These are phyloP conservation scores for Parathielavia appendiculata DNA, from an alignment of 495 filamentous ascomycete species.

Conservation along the genomic window DNA sequence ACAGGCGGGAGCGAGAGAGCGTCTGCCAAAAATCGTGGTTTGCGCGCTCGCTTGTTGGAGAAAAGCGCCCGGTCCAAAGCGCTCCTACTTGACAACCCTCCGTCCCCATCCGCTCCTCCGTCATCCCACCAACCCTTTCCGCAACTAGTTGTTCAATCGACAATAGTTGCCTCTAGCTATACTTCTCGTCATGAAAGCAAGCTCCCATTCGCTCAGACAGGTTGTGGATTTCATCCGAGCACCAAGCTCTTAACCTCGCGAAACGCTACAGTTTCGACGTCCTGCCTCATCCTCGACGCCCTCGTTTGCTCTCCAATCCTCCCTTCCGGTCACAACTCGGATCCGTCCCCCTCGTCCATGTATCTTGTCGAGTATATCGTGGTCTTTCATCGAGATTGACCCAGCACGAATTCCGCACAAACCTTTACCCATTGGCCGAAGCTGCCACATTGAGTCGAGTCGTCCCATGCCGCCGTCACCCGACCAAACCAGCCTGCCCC, in stretches of 20 bases:
- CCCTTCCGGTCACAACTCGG: conserved; percentile 2
- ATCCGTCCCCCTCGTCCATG: neutral
- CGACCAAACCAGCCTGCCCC: neutral
- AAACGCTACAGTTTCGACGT: conserved; percentile 1
- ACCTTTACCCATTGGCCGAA: neutral
- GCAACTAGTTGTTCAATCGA: conserved; percentile 11
- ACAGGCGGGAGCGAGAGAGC: conserved; percentile 18
- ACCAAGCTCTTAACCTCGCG: conserved; percentile 21
- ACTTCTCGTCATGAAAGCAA: conserved; percentile 24
- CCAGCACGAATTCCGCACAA: neutral
- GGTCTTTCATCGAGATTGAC: conserved; percentile 4
- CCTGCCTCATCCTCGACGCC: conserved; percentile 9
- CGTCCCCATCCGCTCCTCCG: conserved; percentile 15
- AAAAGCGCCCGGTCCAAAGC: conserved; percentile 20
- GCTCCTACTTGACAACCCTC: conserved; percentile 21
- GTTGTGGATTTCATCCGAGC: conserved; percentile 20
- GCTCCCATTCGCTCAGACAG: conserved; percentile 9
- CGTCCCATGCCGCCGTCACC: neutral
- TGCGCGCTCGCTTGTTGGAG: conserved; percentile 23
- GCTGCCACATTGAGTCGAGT: conserved; percentile 3
- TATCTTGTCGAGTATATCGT: neutral
- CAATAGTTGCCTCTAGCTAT: neutral
- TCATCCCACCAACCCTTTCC: conserved; percentile 16
- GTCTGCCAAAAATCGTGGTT: conserved; percentile 32
- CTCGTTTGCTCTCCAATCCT: conserved; percentile 2